Evolutionary conservation across 2,329 filamentous ascomycete species (phyloP), one percentile per base, ranked within the genome.

Genomic region (Xylariaceae sp.): DNA sequence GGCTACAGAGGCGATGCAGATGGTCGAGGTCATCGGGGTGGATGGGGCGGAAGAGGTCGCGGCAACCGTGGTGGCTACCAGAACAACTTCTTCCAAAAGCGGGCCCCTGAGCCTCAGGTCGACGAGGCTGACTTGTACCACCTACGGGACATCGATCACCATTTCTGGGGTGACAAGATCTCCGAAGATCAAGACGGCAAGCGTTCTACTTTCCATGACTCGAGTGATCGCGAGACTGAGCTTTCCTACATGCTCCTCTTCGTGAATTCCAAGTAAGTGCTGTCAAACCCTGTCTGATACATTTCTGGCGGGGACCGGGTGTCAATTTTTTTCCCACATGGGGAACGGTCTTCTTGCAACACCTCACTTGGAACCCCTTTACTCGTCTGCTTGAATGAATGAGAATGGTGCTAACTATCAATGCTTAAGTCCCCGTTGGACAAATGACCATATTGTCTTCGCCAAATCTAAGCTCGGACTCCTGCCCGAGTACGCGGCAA

Each of bases 401-500:
- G n/a, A n/a, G n/a, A n/a, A n/a, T n/a, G n/a, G n/a, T n/a, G n/a
- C n/a, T n/a, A n/a, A n/a, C n/a, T n/a, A n/a, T n/a, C n/a, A n/a
- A n/a, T n/a, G n/a, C n/a, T n/a, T n/a, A n/a, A n/a, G n/a, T 34
- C 49, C 52, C 12, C 52, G 48, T 15, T 59, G 57, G 56, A 28
- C 12, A 2, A 36, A 17, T 13, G 49, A 59, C 4, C 45, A 38
- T 6, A 53, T 56, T 38, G 38, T 60, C 34, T 57, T 56, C 31
- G 52, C 45, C 12, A 56, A 52, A 32, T 52, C 53, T 6, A 49
- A 47, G 3, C 37, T 59, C 30, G 4, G 24, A 7, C 29, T 56
- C 12, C 41, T 59, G 4, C 57, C 57, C 2, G 55, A 54, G 13
- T 59, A 53, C 34, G 30, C 9, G 4, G 44, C 17, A 15, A 52